Conservation (phyloP, 257 asterid species). For the Cynanchum wilfordii region DNA sequence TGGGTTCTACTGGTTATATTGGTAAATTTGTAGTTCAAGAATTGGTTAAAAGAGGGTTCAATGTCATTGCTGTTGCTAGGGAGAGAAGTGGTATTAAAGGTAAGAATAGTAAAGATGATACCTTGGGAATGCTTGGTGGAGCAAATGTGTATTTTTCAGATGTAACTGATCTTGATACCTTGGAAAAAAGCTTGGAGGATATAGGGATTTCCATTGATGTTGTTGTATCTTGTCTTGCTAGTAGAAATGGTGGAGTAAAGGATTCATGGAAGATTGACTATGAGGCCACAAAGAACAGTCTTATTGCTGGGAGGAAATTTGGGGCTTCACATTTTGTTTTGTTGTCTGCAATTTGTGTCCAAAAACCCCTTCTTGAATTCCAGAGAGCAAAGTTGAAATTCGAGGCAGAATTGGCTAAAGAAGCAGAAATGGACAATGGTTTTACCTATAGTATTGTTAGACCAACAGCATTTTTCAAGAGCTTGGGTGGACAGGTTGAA, state of each 20-base stretch:
- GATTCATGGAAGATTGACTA: conserved; percentile 95
- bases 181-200: conserved; percentile 45
- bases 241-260: conserved; percentile 84
- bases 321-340: conserved; percentile 89
- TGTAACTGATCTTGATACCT: conserved; percentile 56
- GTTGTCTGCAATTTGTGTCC: conserved; percentile 91
- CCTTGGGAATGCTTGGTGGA: conserved; percentile 49
- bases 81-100: conserved; percentile 81
- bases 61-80: conserved; percentile 80
- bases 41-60: conserved; percentile 71
- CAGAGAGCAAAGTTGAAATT: conserved; percentile 87
- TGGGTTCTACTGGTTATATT: conserved; percentile 91
- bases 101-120: conserved; percentile 56
- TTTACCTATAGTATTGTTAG: conserved; percentile 83
- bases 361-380: conserved; percentile 97
- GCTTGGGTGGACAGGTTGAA: conserved; percentile 93
- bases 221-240: conserved; percentile 93
- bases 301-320: conserved; percentile 62
- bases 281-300: conserved; percentile 85
- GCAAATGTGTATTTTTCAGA: conserved; percentile 73
- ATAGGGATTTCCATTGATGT: conserved; percentile 64
- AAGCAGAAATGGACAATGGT: conserved; percentile 38
- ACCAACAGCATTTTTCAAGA: conserved; percentile 98
- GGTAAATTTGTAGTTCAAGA: conserved; percentile 84
- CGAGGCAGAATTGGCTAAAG: conserved; percentile 61